A percentile compares a stretch with the other conserved stretches of the same genome.
Conservation (phyloP, 306 rosid species). For the Cajanus cajan region DNA sequence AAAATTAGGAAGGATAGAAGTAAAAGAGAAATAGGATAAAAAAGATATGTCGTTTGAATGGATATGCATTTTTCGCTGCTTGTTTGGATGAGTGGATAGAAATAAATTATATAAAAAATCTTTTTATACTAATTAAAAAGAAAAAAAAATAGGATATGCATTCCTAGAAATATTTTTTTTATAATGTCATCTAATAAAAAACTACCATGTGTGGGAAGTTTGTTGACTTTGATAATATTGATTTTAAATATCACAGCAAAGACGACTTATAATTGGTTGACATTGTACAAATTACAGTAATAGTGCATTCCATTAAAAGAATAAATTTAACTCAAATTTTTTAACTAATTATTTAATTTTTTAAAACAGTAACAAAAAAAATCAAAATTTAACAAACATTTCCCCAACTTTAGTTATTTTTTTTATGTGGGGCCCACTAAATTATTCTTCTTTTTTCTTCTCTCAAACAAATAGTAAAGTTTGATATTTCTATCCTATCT, state of each 20-base stretch:
- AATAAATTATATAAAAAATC: background rate
- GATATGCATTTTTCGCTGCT: background rate
- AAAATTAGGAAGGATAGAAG: too few relatives aligned
- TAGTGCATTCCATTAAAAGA: too few relatives aligned
- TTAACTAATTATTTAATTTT: background rate
- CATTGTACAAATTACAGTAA: too few relatives aligned
- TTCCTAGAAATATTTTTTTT: too few relatives aligned
- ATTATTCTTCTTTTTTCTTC: background rate
- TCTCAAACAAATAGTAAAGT: background rate
- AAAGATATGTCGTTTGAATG: background rate
- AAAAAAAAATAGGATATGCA: too few relatives aligned
- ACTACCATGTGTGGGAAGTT: too few relatives aligned
- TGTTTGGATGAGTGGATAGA: background rate
- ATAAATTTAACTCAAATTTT: background rate
- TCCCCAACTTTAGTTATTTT: background rate
- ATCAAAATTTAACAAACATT: background rate
- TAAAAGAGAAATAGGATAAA: background rate
- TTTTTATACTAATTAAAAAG: background rate
- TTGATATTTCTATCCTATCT: background rate
- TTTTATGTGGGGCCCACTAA: background rate
- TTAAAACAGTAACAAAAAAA: background rate
- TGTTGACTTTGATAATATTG: too few relatives aligned
- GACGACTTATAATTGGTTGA: too few relatives aligned
- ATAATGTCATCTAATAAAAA: too few relatives aligned
- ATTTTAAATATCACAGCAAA: too few relatives aligned